Base-by-base conservation (phyloP, 495 filamentous ascomycete species). In the Neurospora hispaniola region DNA sequence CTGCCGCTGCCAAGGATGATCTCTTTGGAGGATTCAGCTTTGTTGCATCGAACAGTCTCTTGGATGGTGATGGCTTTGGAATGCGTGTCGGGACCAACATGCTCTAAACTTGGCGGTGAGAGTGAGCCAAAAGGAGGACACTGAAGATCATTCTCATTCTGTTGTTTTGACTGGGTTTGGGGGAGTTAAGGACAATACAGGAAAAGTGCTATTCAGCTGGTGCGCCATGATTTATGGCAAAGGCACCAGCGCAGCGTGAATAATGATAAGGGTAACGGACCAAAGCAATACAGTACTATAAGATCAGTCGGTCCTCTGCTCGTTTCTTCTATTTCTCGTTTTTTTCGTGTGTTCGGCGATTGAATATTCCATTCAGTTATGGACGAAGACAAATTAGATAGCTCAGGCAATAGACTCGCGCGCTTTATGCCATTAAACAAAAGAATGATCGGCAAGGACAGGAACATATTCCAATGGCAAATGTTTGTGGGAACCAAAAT, bases 11-110 rank as follows among this genome's bases (percentile, higher is more conserved):
- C 72, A 89, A 88, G 75, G 86, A 89, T 46, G 88, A 98, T 81
- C 89, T 89, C 2, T 98, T 99, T 83, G 94, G 94, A 18, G 96
- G 96, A 3, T 99, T 99, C 80, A 97, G 93, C 82, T 99, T 92
- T 81, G 94, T 98, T 73, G 96, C 94, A 27, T 92, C 93, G 70
- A 90, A 87, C 78, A 97, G 94, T 78, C 80, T 98, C 79, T 85
- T 99, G 70, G 92, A 93, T 78, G 84, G 87, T 54, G 79, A 82
- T 71, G 82, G 79, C 5, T 82, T 79, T 70, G 66, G 77, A 70
- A 71, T 76, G 39, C 16, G 42, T 39, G 48, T 38, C 6, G 71
- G 72, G 74, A 73, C 31, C 35, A 23, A 62, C 10, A 23, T 16
- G 48, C 23, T 59, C 14, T 38, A 18, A 12, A 3, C 7, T 38